A percentile compares a stretch with the other conserved stretches of the same genome.
Evolutionary conservation across 495 filamentous ascomycete genomes (phyloP).

Genomic region (Stereocaulon alpinum): DNA sequence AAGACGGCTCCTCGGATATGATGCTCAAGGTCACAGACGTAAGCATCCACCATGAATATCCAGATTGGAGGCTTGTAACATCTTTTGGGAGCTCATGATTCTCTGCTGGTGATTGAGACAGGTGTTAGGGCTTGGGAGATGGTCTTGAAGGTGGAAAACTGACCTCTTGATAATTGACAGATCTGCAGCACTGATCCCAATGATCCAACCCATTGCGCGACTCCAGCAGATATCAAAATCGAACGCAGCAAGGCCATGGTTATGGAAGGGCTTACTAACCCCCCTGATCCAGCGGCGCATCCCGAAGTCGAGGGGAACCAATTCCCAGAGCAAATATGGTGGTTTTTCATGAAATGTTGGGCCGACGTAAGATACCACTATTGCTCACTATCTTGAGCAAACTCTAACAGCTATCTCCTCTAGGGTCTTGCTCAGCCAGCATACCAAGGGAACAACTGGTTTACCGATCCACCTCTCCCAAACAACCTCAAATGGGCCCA

Average conservation of each 20-base stretch:
- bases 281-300: background rate
- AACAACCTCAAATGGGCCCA: conserved; percentile 20
- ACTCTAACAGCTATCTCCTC: background rate
- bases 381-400: background rate
- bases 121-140: no score
- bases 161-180: background rate
- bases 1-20: conserved; percentile 21
- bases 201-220: conserved; percentile 21
- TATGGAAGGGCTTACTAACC: conserved; percentile 5
- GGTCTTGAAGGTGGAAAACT: no score
- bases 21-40: conserved; percentile 21
- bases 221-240: conserved; percentile 20
- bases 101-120: no score
- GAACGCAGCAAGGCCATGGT: conserved; percentile 18
- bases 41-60: no score
- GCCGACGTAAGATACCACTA: conserved; percentile 15
- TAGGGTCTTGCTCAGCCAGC: conserved; percentile 17
- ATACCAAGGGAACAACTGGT: conserved; percentile 22
- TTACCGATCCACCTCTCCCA: conserved; percentile 13
- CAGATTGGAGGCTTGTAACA: background rate
- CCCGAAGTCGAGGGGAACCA: conserved; percentile 3
- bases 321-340: conserved; percentile 14
- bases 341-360: conserved; percentile 26
- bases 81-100: background rate
- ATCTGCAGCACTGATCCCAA: conserved; percentile 20